phyloP scores from a whole-genome alignment of 768 basidiomycete genomes.

The Russula ochroleuca region DNA sequence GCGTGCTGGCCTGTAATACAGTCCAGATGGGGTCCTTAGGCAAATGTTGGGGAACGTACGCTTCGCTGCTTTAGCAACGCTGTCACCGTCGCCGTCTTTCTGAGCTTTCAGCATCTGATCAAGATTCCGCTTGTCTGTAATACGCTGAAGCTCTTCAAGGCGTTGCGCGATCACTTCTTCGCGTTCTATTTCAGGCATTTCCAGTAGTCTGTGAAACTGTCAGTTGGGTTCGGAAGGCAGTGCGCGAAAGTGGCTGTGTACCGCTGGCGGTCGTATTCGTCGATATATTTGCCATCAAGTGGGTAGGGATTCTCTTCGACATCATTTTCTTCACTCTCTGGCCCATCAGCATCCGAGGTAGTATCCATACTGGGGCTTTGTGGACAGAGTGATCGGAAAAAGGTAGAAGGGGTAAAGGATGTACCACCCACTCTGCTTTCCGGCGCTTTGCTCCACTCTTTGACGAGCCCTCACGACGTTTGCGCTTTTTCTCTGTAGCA shows the following conservation, averaged over 20 bases:
- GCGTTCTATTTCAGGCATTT: conserved; percentile 82
- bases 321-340: conserved; percentile 62
- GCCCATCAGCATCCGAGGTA: conserved; percentile 47
- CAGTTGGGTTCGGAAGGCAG: conserved; percentile 25
- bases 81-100: conserved; percentile 50
- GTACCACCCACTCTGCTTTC: conserved; percentile 59
- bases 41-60: conserved; percentile 43
- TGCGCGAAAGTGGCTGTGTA: conserved; percentile 37
- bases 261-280: conserved; percentile 79
- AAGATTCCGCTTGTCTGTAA: conserved; percentile 65
- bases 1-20: conserved; percentile 61
- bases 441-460: conserved; percentile 56
- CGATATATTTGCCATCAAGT: conserved; percentile 84
- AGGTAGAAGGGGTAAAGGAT: neutral
- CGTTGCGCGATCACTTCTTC: conserved; percentile 82
- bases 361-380: conserved; percentile 29
- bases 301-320: conserved; percentile 68
- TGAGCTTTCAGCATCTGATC: conserved; percentile 71
- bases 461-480: conserved; percentile 48
- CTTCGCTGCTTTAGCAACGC: conserved; percentile 69
- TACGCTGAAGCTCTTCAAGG: conserved; percentile 72
- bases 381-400: neutral
- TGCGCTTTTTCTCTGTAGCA: conserved; percentile 60
- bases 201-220: conserved; percentile 53
- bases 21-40: neutral